Conservation (phyloP, 352 stramenopile species). For the Phytophthora sp. region DNA sequence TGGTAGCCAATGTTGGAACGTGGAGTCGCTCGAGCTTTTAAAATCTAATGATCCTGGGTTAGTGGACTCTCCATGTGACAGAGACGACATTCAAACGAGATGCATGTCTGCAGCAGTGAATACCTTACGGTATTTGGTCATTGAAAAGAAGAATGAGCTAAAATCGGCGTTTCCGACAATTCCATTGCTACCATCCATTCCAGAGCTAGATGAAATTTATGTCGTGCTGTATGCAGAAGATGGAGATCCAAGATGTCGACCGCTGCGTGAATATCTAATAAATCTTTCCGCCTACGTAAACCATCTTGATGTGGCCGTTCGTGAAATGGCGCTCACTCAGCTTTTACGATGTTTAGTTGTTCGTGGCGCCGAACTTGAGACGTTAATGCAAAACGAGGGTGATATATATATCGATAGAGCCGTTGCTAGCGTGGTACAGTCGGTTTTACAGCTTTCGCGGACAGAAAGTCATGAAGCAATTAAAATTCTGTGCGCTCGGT, state of each 20-base stretch:
- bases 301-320: conserved; percentile 81
- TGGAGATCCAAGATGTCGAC: conserved; percentile 54
- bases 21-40: conserved; percentile 43
- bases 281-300: conserved; percentile 69
- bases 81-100: conserved; percentile 16
- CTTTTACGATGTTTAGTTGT: conserved; percentile 69
- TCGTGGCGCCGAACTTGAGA: conserved; percentile 62
- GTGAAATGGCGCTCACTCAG: conserved; percentile 77
- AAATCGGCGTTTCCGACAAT: conserved; percentile 72
- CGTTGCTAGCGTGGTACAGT: conserved; percentile 64
- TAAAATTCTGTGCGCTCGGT: conserved; percentile 76
- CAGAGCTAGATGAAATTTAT: conserved; percentile 74
- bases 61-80: conserved; percentile 11
- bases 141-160: conserved; percentile 68
- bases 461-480: conserved; percentile 69
- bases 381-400: conserved; percentile 74
- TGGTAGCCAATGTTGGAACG: conserved; percentile 43
- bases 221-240: conserved; percentile 58
- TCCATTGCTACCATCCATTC: conserved; percentile 66
- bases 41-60: conserved; percentile 6
- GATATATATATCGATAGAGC: conserved; percentile 68
- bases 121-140: conserved; percentile 75
- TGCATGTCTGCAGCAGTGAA: conserved; percentile 37
- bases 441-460: conserved; percentile 70
- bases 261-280: conserved; percentile 58